Evolutionary conservation across 108 stramenopile species (phyloP).

Genomic region (Cyclotella choctawhatcheeana): DNA sequence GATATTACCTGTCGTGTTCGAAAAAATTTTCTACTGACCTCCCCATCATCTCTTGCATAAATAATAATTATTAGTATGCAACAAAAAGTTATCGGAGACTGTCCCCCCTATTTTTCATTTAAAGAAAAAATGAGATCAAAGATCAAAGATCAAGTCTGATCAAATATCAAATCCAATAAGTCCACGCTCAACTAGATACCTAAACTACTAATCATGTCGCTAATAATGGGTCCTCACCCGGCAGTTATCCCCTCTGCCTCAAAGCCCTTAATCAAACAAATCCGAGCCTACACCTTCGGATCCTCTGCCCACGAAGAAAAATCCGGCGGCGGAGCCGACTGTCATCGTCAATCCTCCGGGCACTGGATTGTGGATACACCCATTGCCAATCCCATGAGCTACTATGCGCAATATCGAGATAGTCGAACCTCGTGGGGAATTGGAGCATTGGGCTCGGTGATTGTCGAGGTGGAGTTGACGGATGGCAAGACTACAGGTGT

Average conservation of each 20-base stretch:
- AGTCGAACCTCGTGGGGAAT: slow-evolving; percentile 70
- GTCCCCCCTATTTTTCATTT: no score
- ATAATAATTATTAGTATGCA: no score
- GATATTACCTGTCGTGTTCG: no score
- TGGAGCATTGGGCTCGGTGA: slow-evolving; percentile 63
- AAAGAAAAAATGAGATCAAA: no score
- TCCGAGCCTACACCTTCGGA: slow-evolving; percentile 55
- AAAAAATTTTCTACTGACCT: no score
- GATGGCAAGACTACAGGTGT: slow-evolving; percentile 54
- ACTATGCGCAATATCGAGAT: slow-evolving; percentile 56
- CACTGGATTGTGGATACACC: slow-evolving; percentile 71
- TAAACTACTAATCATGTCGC: slow-evolving; percentile 22
- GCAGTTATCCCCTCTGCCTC: slow-evolving; percentile 23
- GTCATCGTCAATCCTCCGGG: slow-evolving; percentile 59
- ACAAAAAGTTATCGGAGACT: no score
- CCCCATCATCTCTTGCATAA: no score
- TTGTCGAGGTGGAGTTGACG: slow-evolving; percentile 66
- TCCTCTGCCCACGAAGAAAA: slow-evolving; percentile 53
- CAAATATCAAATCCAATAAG: no score
- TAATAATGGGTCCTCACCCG: slow-evolving; percentile 42
- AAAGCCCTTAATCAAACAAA: slow-evolving; percentile 13
- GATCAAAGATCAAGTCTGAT: no score
- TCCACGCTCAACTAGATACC: no score
- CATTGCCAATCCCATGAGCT: slow-evolving; percentile 66
- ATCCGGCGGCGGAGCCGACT: slow-evolving; percentile 67